These are phyloP conservation scores for Thymus quinquecostatus DNA, from an alignment of 257 asterid species.

Conservation along the genomic window DNA sequence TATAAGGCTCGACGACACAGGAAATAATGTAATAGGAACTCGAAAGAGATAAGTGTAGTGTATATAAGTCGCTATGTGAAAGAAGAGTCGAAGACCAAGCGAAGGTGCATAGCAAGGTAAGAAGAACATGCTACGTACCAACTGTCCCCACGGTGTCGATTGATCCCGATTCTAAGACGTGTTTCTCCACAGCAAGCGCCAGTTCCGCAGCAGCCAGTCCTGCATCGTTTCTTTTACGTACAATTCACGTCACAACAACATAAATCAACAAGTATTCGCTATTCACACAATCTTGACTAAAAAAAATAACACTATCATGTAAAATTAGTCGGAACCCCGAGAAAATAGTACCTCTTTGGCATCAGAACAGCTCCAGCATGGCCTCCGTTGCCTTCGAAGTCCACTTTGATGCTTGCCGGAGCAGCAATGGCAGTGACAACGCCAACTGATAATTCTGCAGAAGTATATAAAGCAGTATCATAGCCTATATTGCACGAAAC, in stretches of 20 bases:
- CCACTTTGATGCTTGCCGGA: conserved; percentile 95
- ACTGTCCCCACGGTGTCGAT: conserved; percentile 95
- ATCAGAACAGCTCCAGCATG: conserved; percentile 97
- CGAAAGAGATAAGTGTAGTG: no score
- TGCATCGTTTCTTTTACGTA: conserved; percentile 76
- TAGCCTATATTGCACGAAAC: background rate
- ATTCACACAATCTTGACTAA: no score
- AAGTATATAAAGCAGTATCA: conserved; percentile 13
- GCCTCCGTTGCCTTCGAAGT: conserved; percentile 93
- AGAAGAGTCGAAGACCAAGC: background rate
- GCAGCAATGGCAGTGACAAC: conserved; percentile 97
- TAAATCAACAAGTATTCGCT: background rate
- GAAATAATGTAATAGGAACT: no score
- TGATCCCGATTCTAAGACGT: conserved; percentile 87
- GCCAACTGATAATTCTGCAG: conserved; percentile 68
- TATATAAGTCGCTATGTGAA: background rate
- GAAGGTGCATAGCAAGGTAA: background rate
- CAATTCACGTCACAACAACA: background rate
- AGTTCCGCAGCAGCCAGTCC: conserved; percentile 98
- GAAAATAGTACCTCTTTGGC: conserved; percentile 65
- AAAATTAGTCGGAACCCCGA: background rate
- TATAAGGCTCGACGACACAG: no score
- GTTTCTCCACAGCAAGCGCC: conserved; percentile 90
- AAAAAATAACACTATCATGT: no score
- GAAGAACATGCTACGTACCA: conserved; percentile 46